Evolutionary conservation across 2,329 filamentous ascomycete genomes (phyloP).

Genomic region (Polychaeton citri): DNA sequence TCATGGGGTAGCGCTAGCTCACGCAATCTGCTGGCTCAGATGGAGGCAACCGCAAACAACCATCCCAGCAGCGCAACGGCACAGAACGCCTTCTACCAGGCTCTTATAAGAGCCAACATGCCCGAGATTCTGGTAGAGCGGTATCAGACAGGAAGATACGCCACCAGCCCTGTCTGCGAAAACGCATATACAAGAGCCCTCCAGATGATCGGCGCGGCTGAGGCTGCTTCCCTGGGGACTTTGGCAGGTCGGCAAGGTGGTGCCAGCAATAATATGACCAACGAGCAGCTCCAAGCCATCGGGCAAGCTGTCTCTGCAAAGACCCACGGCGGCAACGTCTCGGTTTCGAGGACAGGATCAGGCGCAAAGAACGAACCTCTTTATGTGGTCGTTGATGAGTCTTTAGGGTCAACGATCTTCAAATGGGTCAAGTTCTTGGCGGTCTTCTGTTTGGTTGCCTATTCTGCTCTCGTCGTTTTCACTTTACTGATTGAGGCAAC

Average conservation of each 20-base stretch:
- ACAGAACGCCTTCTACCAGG: constrained; percentile 89
- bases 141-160: constrained; percentile 76
- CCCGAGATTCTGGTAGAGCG: constrained; percentile 83
- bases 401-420: constrained; percentile 63
- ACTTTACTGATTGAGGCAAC: constrained; percentile 73
- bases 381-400: constrained; percentile 91
- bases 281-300: constrained; percentile 60
- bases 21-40: constrained; percentile 58
- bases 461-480: constrained; percentile 65
- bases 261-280: constrained; percentile 32
- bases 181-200: constrained; percentile 68
- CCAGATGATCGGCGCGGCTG: constrained; percentile 41
- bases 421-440: constrained; percentile 83
- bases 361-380: constrained; percentile 75
- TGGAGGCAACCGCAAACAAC: constrained; percentile 85
- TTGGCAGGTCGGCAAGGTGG: constrained; percentile 12
- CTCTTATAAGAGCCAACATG: constrained; percentile 82
- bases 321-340: constrained; percentile 52
- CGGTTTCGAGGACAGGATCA: constrained; percentile 42
- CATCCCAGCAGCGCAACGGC: constrained; percentile 77
- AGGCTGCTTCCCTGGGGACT: constrained; percentile 17
- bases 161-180: constrained; percentile 64
- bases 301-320: constrained; percentile 70
- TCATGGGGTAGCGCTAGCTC: constrained; percentile 25
- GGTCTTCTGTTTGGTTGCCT: constrained; percentile 65